A percentile compares a stretch with the other conserved stretches of the same genome.
Conservation (phyloP, 805 yeast species). For the Cyberlindnera xylosilytica region DNA sequence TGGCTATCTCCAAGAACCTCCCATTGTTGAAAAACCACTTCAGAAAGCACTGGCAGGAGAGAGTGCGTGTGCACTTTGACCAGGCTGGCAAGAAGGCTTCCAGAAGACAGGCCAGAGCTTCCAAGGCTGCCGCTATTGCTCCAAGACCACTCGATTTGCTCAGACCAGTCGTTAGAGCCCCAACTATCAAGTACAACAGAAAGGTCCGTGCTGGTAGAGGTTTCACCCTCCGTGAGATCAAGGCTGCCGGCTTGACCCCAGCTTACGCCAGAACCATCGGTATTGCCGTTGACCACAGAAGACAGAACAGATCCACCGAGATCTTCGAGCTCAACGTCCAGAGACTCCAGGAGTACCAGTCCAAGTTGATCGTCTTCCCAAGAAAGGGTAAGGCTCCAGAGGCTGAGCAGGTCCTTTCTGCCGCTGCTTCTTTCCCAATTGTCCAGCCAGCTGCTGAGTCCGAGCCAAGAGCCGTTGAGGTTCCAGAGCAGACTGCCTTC, state of each 20-base stretch:
- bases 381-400: constrained; percentile 82
- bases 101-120: constrained; percentile 91
- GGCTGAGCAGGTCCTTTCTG: constrained; percentile 69
- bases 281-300: constrained; percentile 99
- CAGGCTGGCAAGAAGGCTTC: constrained; percentile 99
- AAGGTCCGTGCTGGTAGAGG: constrained; percentile 99
- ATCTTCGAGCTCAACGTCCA: constrained; percentile 91
- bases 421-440: constrained; percentile 88
- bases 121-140: constrained; percentile 92
- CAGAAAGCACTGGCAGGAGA: constrained; percentile 99
- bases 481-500: constrained; percentile 75
- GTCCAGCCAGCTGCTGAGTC: constrained; percentile 70
- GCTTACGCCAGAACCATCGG: constrained; percentile 98
- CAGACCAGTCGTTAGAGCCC: constrained; percentile 98
- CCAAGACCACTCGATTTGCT: constrained; percentile 96
- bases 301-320: constrained; percentile 97
- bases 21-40: constrained; percentile 99
- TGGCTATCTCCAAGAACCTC: constrained; percentile 95
- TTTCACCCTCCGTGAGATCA: constrained; percentile 95
- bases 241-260: constrained; percentile 92
- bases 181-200: constrained; percentile 99
- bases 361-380: constrained; percentile 95
- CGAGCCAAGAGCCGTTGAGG: constrained; percentile 82
- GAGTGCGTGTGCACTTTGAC: constrained; percentile 99
- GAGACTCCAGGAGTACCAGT: constrained; percentile 94